These are phyloP conservation scores for Arachis stenosperma DNA, from an alignment of 306 rosid species.

Conservation along the genomic window DNA sequence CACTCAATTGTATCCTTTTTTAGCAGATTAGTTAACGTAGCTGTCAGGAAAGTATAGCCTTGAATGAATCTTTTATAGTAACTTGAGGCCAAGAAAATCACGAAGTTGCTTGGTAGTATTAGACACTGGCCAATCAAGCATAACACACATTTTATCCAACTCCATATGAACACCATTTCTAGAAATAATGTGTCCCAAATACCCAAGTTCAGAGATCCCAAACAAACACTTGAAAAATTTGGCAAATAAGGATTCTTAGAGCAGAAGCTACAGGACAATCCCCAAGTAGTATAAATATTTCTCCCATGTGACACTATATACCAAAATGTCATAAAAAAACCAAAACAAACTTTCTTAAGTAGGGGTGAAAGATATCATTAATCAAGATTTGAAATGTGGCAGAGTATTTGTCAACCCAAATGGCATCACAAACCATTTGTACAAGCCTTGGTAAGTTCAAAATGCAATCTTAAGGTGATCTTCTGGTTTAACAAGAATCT, in stretches of 20 bases:
- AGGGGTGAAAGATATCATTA: too few relatives aligned
- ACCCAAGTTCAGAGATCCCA: neutral
- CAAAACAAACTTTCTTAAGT: too few relatives aligned
- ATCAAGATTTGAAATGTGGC: too few relatives aligned
- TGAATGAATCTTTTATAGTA: neutral
- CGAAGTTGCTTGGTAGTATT: neutral
- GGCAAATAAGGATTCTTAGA: neutral
- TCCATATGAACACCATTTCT: neutral
- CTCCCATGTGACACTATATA: neutral
- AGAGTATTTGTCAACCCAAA: too few relatives aligned
- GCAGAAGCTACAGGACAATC: neutral
- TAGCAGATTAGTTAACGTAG: neutral
- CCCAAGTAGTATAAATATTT: neutral
- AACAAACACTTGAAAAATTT: neutral
- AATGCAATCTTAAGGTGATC: neutral
- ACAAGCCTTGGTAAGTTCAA: neutral
- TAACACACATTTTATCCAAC: rapidly evolving
- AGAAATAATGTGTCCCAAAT: neutral
- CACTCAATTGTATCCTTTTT: neutral
- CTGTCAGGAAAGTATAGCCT: neutral
- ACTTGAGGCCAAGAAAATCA: neutral
- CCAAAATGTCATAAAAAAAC: neutral
- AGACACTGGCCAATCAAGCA: neutral
- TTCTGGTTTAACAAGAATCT: neutral
- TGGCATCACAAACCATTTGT: too few relatives aligned